These are phyloP conservation scores for Plectosphaerella sp. DNA, from an alignment of 2,329 filamentous ascomycete genomes.

Conservation along the genomic window DNA sequence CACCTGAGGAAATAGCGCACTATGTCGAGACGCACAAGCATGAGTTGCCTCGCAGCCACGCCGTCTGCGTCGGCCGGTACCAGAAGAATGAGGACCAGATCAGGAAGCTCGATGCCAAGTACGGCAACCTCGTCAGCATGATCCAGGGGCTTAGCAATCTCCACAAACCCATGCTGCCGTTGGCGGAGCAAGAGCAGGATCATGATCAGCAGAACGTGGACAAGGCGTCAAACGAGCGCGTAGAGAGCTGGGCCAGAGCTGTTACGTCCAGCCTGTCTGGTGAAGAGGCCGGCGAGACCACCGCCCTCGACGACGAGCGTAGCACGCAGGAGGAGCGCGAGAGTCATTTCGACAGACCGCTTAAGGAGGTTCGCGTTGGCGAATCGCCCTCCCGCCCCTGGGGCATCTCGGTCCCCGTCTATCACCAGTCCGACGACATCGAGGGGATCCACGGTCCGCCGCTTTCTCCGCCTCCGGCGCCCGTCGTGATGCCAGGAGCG, in stretches of 20 bases:
- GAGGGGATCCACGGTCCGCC: slow-evolving; percentile 34
- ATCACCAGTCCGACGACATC: slow-evolving; percentile 31
- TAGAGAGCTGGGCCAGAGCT: slow-evolving; percentile 81
- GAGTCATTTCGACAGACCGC: slow-evolving; percentile 74
- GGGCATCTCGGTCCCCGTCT: slow-evolving; percentile 78
- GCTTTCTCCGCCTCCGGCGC: slow-evolving; percentile 53
- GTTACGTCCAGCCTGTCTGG: slow-evolving; percentile 54
- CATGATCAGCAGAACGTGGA: slow-evolving; percentile 39
- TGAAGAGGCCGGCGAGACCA: slow-evolving; percentile 28
- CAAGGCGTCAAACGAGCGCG: slow-evolving; percentile 60
- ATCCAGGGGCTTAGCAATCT: slow-evolving; percentile 84
- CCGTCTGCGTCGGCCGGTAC: slow-evolving; percentile 85
- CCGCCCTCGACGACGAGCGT: slow-evolving; percentile 29
- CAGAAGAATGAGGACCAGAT: slow-evolving; percentile 83
- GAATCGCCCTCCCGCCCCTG: slow-evolving; percentile 91
- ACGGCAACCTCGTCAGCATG: slow-evolving; percentile 89
- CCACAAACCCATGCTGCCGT: slow-evolving; percentile 80
- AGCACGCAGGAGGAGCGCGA: slow-evolving; percentile 52
- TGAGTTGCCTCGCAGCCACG: slow-evolving; percentile 87
- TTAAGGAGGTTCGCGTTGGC: slow-evolving; percentile 88
- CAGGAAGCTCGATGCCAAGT: slow-evolving; percentile 87
- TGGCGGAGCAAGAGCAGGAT: slow-evolving; percentile 29
- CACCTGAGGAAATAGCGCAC: slow-evolving; percentile 85
- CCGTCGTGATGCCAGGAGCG: slow-evolving; percentile 44
- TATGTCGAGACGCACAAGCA: slow-evolving; percentile 97